A percentile compares a stretch with the other conserved stretches of the same genome.
These are phyloP conservation scores for Suillus placidus DNA, from an alignment of 768 basidiomycete genomes.

Conservation along the genomic window DNA sequence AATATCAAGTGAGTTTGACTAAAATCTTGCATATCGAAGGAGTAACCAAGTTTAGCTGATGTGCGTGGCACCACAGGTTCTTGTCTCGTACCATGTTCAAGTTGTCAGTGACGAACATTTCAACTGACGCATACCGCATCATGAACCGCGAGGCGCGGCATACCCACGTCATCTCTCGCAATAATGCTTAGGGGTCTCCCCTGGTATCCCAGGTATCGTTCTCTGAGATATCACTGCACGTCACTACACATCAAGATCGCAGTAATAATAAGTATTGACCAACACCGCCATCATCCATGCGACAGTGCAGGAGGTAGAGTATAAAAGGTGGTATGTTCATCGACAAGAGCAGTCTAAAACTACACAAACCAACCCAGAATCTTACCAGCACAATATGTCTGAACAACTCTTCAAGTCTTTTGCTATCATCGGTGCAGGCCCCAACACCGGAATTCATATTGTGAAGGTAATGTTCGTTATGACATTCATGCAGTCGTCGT, in stretches of 20 bases:
- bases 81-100: neutral
- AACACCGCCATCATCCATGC: neutral
- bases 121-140: neutral
- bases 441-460: constrained; percentile 10
- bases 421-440: constrained; percentile 13
- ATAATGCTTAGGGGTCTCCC: neutral
- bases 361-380: constrained; percentile 31
- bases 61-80: neutral
- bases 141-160: neutral
- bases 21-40: neutral
- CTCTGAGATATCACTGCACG: neutral
- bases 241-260: neutral
- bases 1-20: neutral
- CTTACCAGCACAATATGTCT: constrained; percentile 8
- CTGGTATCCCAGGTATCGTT: neutral
- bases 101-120: neutral
- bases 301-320: neutral
- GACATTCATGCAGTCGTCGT: neutral
- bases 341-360: neutral
- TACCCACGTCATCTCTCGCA: neutral
- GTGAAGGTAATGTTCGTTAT: constrained; percentile 8
- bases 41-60: neutral
- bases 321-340: neutral
- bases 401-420: constrained; percentile 15
- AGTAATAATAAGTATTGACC: neutral